A percentile compares a stretch with the other conserved stretches of the same genome.
phyloP scores from a whole-genome alignment of 371 early-diverging fungal genomes.

The Lichtheimia corymbifera region DNA sequence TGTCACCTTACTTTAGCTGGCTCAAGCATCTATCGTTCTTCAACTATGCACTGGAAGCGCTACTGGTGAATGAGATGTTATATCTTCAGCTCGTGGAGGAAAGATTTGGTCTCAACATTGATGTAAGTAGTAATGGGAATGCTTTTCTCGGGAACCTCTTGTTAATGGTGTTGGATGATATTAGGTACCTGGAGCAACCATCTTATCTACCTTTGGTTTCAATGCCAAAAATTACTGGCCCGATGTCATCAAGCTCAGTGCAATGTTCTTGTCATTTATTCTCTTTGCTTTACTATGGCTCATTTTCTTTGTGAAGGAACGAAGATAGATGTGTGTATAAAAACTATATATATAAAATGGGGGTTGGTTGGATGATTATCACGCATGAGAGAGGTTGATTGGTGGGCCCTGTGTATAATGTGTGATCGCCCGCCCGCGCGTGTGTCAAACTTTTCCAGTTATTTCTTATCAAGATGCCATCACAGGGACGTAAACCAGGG shows the following conservation, averaged over 20 bases:
- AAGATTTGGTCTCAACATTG: constrained; percentile 80
- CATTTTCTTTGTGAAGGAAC: constrained; percentile 83
- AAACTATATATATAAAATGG: too few species aligned
- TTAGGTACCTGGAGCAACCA: constrained; percentile 81
- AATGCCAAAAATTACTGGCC: constrained; percentile 84
- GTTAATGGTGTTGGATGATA: constrained; percentile 3
- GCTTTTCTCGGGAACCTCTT: neutral
- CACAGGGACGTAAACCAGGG: neutral
- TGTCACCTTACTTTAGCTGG: constrained; percentile 76
- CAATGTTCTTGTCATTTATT: constrained; percentile 65
- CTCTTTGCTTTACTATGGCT: constrained; percentile 79
- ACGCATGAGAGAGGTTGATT: too few species aligned
- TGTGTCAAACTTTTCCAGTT: too few species aligned
- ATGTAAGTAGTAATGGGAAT: constrained; percentile 41
- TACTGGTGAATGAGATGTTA: constrained; percentile 84
- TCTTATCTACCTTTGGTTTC: constrained; percentile 90
- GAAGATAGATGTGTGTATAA: constrained; percentile 44
- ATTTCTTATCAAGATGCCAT: neutral
- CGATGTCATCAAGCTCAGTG: constrained; percentile 70
- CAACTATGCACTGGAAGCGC: constrained; percentile 87
- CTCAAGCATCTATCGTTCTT: constrained; percentile 84
- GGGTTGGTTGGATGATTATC: too few species aligned
- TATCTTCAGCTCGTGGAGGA: constrained; percentile 79
- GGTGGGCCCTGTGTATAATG: too few species aligned
- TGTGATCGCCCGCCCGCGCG: too few species aligned